Base-by-base conservation (phyloP, 108 stramenopile genomes). In the Cyclotella baltica region DNA sequence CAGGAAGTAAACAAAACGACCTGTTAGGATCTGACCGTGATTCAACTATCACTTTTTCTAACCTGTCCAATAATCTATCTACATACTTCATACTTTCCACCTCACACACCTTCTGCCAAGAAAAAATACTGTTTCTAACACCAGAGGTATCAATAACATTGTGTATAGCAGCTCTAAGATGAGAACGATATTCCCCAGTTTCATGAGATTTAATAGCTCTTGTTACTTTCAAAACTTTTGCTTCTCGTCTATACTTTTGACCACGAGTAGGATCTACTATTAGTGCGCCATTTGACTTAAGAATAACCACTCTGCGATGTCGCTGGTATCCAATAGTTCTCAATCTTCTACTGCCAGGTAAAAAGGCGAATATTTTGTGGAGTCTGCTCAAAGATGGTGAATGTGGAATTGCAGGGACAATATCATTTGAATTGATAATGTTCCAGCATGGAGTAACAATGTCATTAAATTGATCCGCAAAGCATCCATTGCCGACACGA, bases 321-420 rank as follows among this genome's bases (percentile, higher is more conserved):
- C 66, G 37, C 46, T 27, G 20, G 27, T 67, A 67, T 22, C 66
- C 66, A 9, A 33, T 67, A 22, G 43, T 23, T 16, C 47, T 43
- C 5, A 43, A 11, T 11, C 6, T 43, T 43, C 13, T 43, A 13
- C 66, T 56, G n/a, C 61, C 18, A 31, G 30, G 30, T 18, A 62
- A 9, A 19, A 27, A 67, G 10, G 40, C 6, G 46, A 37, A 47
- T 18, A 40, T 6, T 43, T 43, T 6, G 13, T 43, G 40, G 13
- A 43, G 13, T 43, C 40, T 67, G 40, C 30, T 25, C 11, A 48
- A 4, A 6, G 47, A 67, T 9, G 37, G 66, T 46, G 66, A 46
- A 40, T 67, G 34, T 4, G 66, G 66, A 27, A 67, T 67, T 37
- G 46, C 66, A 29, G 66, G 66, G 15, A 67, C 40, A 67, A 67